Conservation (phyloP, 2,329 filamentous ascomycete genomes). For the Stagonosporopsis vannaccii region DNA sequence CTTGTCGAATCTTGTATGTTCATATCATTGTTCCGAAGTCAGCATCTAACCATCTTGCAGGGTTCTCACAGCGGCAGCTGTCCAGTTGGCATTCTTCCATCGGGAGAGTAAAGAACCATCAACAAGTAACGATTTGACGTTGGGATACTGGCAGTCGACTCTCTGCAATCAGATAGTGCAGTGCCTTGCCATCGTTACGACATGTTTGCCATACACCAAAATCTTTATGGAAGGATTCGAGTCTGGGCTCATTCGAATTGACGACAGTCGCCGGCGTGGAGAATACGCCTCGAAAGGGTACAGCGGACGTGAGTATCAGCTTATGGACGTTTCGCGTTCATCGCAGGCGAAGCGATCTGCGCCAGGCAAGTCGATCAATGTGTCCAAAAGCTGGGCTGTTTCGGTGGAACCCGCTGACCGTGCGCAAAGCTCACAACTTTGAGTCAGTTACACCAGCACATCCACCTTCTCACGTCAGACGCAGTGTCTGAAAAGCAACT, state of each 20-base stretch:
- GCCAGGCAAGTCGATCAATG: constrained; percentile 17
- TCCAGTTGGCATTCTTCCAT: constrained; percentile 29
- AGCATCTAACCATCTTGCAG: constrained; percentile 11
- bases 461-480: background rate
- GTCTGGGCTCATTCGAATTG: constrained; percentile 31
- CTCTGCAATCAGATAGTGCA: constrained; percentile 36
- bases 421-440: background rate
- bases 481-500: background rate
- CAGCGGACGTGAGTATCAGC: constrained; percentile 22
- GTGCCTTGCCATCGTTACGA: constrained; percentile 36
- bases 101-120: constrained; percentile 18
- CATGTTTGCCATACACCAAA: constrained; percentile 39
- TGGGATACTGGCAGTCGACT: constrained; percentile 39
- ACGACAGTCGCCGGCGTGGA: constrained; percentile 26
- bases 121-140: constrained; percentile 27
- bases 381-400: constrained; percentile 24
- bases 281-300: constrained; percentile 20
- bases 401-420: constrained; percentile 16
- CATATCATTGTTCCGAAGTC: background rate
- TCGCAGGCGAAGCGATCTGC: constrained; percentile 4
- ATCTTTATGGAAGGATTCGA: constrained; percentile 41
- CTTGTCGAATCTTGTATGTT: constrained; percentile 28
- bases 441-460: background rate
- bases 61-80: constrained; percentile 21
- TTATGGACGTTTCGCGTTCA: constrained; percentile 27